phyloP scores from a whole-genome alignment of 1,284 basidiomycete species.

The Cryptococcus floricola region DNA sequence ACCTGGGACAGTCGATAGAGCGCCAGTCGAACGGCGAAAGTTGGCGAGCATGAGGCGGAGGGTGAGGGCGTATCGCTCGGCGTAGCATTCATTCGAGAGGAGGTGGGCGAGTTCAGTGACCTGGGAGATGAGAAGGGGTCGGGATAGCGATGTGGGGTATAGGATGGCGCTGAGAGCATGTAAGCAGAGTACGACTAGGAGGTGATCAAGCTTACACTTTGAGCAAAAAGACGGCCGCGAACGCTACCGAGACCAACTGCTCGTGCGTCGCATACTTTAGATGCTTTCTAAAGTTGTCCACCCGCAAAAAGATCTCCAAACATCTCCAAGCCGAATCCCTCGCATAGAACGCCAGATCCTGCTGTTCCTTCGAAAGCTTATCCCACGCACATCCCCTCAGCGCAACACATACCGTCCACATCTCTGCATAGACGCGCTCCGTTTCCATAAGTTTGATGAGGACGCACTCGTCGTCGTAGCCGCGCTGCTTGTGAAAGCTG shows the following conservation, averaged over 20 bases:
- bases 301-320: conserved; percentile 52
- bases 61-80: conserved; percentile 71
- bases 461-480: conserved; percentile 67
- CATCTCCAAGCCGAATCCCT: conserved; percentile 85
- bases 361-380: conserved; percentile 75
- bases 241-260: conserved; percentile 82
- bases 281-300: conserved; percentile 35
- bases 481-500: conserved; percentile 63
- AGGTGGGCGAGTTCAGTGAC: conserved; percentile 45
- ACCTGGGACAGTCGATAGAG: conserved; percentile 57
- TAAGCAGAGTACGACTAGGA: neutral
- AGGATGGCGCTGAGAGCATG: conserved; percentile 36
- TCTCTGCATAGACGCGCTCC: conserved; percentile 83
- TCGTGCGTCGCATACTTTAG: conserved; percentile 79
- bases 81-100: conserved; percentile 46
- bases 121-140: conserved; percentile 36
- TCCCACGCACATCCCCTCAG: conserved; percentile 87
- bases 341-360: conserved; percentile 87
- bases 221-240: conserved; percentile 84
- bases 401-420: conserved; percentile 90
- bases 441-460: conserved; percentile 79
- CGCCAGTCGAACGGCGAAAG: conserved; percentile 75
- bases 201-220: conserved; percentile 55
- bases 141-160: conserved; percentile 37
- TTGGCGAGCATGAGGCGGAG: conserved; percentile 85